Percentiles rank a stretch among this genome's conserved stretches.
These are phyloP conservation scores for Pueraria montana DNA, from an alignment of 306 rosid species.

Conservation along the genomic window DNA sequence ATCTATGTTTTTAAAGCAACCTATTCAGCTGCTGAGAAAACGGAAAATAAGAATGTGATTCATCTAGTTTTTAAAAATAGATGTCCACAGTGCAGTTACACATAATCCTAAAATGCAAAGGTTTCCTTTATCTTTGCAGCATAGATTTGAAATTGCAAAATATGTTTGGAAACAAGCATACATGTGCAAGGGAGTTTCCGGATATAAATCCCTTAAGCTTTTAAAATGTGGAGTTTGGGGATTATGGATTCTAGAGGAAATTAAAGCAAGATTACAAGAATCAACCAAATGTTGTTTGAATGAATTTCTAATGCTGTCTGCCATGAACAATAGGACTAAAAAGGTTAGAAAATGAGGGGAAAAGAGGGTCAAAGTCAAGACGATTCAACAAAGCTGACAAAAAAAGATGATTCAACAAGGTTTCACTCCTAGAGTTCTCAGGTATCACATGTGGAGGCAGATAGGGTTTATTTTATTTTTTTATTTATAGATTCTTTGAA, in stretches of 20 bases:
- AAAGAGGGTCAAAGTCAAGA: constrained; percentile 13
- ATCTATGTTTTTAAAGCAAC: constrained; percentile 28
- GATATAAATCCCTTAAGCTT: constrained; percentile 7
- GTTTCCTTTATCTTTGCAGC: constrained; percentile 23
- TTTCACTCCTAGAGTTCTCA: constrained; percentile 3
- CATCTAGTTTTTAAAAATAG: constrained; percentile 22
- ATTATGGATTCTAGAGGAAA: constrained; percentile 23
- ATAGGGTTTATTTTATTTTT: neutral
- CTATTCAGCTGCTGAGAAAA: constrained; percentile 20
- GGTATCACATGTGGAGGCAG: neutral
- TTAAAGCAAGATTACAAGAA: constrained; percentile 23
- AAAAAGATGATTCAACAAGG: neutral
- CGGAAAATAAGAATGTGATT: constrained; percentile 2
- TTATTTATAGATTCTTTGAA: neutral
- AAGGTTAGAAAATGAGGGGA: neutral
- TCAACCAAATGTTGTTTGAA: constrained; percentile 11
- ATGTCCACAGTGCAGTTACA: constrained; percentile 5
- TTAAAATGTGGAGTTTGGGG: constrained; percentile 26
- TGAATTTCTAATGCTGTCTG: neutral
- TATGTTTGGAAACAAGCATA: constrained; percentile 18
- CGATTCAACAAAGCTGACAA: neutral
- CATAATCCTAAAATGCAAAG: constrained; percentile 35
- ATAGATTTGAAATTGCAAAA: constrained; percentile 31
- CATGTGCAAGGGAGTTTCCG: neutral
- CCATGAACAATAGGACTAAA: neutral